Evolutionary conservation across 257 asterid species (phyloP).

Genomic region (Cinchona pubescens): DNA sequence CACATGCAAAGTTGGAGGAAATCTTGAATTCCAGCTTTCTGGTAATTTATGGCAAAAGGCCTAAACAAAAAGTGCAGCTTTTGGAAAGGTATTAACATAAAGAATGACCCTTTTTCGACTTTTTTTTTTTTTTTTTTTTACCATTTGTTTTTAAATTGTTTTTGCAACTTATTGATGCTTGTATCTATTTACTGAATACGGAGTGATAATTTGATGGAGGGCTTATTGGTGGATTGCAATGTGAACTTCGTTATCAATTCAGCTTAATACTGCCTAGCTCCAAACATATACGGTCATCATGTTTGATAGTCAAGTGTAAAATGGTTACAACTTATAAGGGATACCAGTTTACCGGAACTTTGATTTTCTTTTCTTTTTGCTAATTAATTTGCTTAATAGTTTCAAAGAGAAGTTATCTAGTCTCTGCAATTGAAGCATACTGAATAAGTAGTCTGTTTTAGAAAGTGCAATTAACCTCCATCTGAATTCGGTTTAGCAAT

Average conservation of each 20-base stretch:
- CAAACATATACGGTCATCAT: no score
- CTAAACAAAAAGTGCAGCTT: conserved; percentile 82
- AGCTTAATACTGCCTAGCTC: no score
- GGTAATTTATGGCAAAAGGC: conserved; percentile 70
- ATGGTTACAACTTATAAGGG: no score
- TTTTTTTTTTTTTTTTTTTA: neutral
- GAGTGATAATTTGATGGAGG: neutral
- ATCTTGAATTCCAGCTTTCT: conserved; percentile 57
- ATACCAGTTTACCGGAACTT: no score
- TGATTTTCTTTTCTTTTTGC: neutral
- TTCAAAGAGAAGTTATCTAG: neutral
- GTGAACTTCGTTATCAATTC: no score
- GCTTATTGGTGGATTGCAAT: neutral
- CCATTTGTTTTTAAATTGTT: neutral
- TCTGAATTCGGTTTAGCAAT: no score
- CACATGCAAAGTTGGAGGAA: conserved; percentile 64
- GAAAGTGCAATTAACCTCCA: neutral
- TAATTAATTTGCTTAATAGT: neutral
- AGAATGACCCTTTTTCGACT: neutral
- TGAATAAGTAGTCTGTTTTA: neutral
- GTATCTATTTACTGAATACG: neutral
- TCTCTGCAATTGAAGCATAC: neutral
- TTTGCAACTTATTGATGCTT: neutral
- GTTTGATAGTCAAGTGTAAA: no score
- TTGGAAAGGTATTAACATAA: conserved; percentile 59